Evolutionary conservation across 768 basidiomycete species (phyloP), one percentile per base, ranked within the genome.

Genomic region (Kwoniella dejecticola): DNA sequence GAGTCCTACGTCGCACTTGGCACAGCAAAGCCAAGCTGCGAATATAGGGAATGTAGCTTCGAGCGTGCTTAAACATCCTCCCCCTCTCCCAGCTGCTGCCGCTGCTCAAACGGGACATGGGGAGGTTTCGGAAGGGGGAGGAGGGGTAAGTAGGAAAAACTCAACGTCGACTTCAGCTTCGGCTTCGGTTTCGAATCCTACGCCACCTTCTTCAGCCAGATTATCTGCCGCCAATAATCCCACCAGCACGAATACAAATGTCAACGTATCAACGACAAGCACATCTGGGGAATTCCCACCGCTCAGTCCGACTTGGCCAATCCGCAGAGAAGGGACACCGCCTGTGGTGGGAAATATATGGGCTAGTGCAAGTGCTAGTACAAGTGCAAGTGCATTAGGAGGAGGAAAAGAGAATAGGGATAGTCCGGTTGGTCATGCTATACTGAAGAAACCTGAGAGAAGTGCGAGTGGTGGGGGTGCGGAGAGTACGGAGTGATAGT

Each of bases 1-100:
- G 5, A 66, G 63, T 47, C 74, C 74, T 6, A 70, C 69, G 4
- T 70, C 66, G 26, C 63, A 68, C 0, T 45, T 74, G 11, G 67
- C 65, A 8, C 45, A 57, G 4, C 67, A 71, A 19, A 47, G 31
- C n/a, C 45, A 57, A 46, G 42, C 55, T 46, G 42, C 55, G 10
- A 56, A 45, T 17, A 26, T 45, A 21, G 46, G 56, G 4, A 47
- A 33, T 23, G 24, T 57, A 47, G 56, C 56, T n/a, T 57, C 56
- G 15, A 48, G 29, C 19, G 44, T 46, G 1, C 31, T 57, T 29
- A 57, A 40, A 33, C 26, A 57, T 40, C 56, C 56, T 11, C 23
- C 50, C 7, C 7, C 33, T 7, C 33, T 36, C 7, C 15, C 33
- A n/a, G n/a, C n/a, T n/a, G n/a, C n/a, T 27, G 21, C 38, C 23